Conservation (phyloP, 495 filamentous ascomycete species). For the Polyplosphaeria fusca region DNA sequence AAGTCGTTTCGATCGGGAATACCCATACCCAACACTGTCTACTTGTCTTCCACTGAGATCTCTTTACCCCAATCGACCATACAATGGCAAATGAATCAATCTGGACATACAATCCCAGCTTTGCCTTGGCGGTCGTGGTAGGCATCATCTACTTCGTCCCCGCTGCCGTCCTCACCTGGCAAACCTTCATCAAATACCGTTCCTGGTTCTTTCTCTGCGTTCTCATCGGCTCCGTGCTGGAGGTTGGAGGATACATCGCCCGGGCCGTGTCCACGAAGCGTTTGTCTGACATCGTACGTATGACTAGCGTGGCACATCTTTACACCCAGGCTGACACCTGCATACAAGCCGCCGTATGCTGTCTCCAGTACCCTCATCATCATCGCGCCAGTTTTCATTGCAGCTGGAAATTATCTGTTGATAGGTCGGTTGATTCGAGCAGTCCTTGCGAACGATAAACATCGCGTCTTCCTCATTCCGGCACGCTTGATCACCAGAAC, state of each 20-base stretch:
- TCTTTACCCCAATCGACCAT: too few species aligned
- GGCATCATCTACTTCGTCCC: conserved; percentile 22
- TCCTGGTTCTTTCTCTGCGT: conserved; percentile 28
- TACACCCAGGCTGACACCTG: too few species aligned
- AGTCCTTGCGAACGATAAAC: background rate
- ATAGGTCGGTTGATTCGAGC: conserved; percentile 36
- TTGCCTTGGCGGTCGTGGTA: conserved; percentile 19
- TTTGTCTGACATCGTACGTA: conserved; percentile 13
- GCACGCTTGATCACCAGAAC: conserved; percentile 35
- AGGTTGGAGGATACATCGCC: conserved; percentile 26
- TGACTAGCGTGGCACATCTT: too few species aligned
- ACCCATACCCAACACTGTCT: too few species aligned
- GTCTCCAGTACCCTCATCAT: conserved; percentile 38
- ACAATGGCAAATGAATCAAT: conserved; percentile 16
- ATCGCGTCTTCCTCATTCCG: conserved; percentile 29
- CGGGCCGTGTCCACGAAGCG: conserved; percentile 13
- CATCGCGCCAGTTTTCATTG: conserved; percentile 40
- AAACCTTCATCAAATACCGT: conserved; percentile 24
- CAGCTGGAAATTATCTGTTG: conserved; percentile 40
- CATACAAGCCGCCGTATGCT: conserved; percentile 35
- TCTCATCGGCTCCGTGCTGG: conserved; percentile 15
- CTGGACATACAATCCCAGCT: conserved; percentile 15
- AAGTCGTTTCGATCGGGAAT: too few species aligned
- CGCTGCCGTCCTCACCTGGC: conserved; percentile 13
- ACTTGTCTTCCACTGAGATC: too few species aligned